Conservation (phyloP, 495 filamentous ascomycete genomes). For the Lentithecium fluviatile region DNA sequence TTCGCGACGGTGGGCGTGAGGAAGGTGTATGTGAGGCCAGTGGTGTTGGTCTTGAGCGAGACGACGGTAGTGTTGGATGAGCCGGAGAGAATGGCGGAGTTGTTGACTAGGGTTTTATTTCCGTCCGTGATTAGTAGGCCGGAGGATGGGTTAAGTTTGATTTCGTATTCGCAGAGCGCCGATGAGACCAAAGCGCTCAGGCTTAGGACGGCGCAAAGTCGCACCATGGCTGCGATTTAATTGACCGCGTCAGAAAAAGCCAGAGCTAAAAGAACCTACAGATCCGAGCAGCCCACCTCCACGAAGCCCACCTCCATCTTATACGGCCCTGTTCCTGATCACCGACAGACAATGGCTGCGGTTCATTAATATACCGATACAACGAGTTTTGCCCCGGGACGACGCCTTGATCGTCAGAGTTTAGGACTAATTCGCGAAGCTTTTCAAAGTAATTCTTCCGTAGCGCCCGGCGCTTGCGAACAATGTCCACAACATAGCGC, state of each 20-base stretch:
- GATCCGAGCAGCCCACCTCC: not conserved
- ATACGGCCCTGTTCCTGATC: constrained; percentile 19
- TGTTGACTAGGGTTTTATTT: constrained; percentile 7
- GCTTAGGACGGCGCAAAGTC: not conserved
- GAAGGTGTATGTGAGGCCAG: constrained; percentile 11
- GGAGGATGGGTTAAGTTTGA: constrained; percentile 1
- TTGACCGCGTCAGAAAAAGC: not conserved
- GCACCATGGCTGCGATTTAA: not conserved
- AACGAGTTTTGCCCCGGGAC: not conserved
- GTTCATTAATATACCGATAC: constrained; percentile 24
- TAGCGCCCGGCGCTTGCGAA: not conserved
- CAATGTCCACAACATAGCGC: too few species aligned
- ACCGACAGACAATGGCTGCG: constrained; percentile 5
- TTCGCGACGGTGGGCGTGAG: constrained; percentile 20
- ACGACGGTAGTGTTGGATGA: constrained; percentile 11
- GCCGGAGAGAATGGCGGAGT: constrained; percentile 14
- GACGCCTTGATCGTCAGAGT: not conserved
- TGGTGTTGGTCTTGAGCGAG: constrained; percentile 8
- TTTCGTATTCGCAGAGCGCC: constrained; percentile 5
- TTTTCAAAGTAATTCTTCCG: constrained; percentile 12
- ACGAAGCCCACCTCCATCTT: constrained; percentile 8
- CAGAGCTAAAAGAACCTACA: not conserved
- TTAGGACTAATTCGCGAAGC: not conserved
- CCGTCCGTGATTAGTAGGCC: constrained; percentile 12
- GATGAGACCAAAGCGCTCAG: not conserved